Conservation (phyloP, 192 early-diverging fungal genomes). For the Coemansia sp. region DNA sequence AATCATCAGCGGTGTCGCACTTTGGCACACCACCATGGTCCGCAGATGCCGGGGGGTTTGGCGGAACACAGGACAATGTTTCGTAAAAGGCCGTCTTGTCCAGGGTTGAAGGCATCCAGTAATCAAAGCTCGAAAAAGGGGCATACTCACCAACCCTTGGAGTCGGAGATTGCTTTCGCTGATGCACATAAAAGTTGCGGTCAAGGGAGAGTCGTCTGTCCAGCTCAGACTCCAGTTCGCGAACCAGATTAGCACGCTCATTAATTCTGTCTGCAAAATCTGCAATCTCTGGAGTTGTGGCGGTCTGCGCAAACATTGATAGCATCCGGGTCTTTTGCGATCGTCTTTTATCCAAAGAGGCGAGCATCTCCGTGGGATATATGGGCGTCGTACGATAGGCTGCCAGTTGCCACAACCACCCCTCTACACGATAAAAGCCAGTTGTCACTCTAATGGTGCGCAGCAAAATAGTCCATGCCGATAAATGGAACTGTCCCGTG, state of each 20-base stretch:
- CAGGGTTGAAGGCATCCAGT: slow-evolving; percentile 28
- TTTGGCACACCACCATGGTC: neutral
- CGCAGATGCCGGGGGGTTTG: neutral
- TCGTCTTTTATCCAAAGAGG: neutral
- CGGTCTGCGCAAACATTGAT: neutral
- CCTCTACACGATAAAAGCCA: slow-evolving; percentile 15
- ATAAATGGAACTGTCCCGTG: slow-evolving; percentile 41
- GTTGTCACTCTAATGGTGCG: slow-evolving; percentile 32
- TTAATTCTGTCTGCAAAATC: neutral
- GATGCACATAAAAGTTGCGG: slow-evolving; percentile 14
- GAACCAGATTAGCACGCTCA: slow-evolving; percentile 13
- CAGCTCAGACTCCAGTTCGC: slow-evolving; percentile 31
- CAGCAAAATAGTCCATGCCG: slow-evolving; percentile 39
- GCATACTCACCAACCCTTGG: neutral
- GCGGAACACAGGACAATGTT: neutral
- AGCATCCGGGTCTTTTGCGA: neutral
- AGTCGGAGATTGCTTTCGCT: slow-evolving; percentile 10
- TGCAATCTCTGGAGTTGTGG: neutral
- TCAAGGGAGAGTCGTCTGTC: slow-evolving; percentile 17
- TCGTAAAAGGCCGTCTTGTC: neutral
- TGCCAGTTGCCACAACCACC: neutral
- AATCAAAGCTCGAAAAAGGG: slow-evolving; percentile 22
- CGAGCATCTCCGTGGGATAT: slow-evolving; percentile 10
- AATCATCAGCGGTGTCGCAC: neutral
- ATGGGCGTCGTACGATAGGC: slow-evolving; percentile 19